These are phyloP conservation scores for Saccharomyces hybrid DNA, from an alignment of 1,139 yeast species.

Conservation along the genomic window DNA sequence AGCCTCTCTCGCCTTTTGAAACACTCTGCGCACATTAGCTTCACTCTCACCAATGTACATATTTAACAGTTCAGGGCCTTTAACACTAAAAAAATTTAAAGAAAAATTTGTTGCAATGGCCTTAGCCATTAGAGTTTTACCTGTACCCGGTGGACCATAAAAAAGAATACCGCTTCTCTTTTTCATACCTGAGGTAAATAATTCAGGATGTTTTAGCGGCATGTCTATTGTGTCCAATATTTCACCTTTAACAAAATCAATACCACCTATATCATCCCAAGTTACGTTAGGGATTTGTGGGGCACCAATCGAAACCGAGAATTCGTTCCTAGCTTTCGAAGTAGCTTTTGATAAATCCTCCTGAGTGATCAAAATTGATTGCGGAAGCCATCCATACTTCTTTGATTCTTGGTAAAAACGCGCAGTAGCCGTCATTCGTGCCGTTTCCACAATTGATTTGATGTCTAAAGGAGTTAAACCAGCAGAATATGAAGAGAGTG, in stretches of 20 bases:
- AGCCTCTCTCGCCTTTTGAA: too few species aligned
- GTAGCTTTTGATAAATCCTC: conserved; percentile 68
- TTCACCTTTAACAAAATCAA: conserved; percentile 83
- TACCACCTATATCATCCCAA: conserved; percentile 79
- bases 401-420: conserved; percentile 40
- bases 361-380: conserved; percentile 4
- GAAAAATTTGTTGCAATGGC: too few species aligned
- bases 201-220: too few species aligned
- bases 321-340: conserved; percentile 75
- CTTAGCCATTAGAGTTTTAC: too few species aligned
- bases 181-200: too few species aligned
- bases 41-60: too few species aligned
- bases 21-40: too few species aligned
- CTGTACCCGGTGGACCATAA: too few species aligned
- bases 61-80: too few species aligned
- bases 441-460: conserved; percentile 58
- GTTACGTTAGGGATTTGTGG: conserved; percentile 91
- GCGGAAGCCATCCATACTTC: conserved; percentile 21
- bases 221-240: conserved; percentile 34
- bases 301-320: conserved; percentile 92
- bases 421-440: conserved; percentile 37
- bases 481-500: conserved; percentile 80
- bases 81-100: too few species aligned
- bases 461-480: conserved; percentile 87
- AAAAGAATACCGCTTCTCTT: too few species aligned